Evolutionary conservation across 306 rosid genomes (phyloP).

Genomic region (Lagenaria siceraria): DNA sequence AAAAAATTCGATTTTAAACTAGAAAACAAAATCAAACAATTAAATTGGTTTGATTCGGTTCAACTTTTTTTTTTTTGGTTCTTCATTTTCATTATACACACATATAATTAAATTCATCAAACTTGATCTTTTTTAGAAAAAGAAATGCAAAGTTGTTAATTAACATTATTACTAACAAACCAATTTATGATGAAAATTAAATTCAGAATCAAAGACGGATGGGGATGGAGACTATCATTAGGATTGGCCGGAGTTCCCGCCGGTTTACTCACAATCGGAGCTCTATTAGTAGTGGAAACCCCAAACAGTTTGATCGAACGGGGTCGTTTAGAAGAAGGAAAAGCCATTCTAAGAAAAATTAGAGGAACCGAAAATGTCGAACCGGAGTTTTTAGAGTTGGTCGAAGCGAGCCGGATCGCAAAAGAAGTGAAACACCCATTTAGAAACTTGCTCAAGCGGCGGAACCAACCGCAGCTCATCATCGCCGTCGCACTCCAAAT

Average conservation of each 20-base stretch:
- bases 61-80: too few relatives aligned
- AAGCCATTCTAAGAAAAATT: slow-evolving; percentile 40
- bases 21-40: too few relatives aligned
- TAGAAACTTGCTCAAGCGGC: slow-evolving; percentile 45
- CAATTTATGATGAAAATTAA: not conserved
- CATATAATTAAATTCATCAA: too few relatives aligned
- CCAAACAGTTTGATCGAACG: slow-evolving; percentile 83
- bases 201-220: slow-evolving; percentile 58
- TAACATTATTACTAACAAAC: too few relatives aligned
- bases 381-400: slow-evolving; percentile 64
- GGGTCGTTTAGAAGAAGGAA: slow-evolving; percentile 74
- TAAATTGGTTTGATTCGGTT: too few relatives aligned
- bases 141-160: too few relatives aligned
- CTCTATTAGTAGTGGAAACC: slow-evolving; percentile 71
- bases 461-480: slow-evolving; percentile 61
- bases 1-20: too few relatives aligned
- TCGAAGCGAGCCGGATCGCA: slow-evolving; percentile 65
- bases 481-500: slow-evolving; percentile 66
- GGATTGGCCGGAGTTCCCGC: slow-evolving; percentile 85
- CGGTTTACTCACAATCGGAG: slow-evolving; percentile 52
- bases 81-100: too few relatives aligned
- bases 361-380: slow-evolving; percentile 64
- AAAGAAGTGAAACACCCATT: slow-evolving; percentile 66
- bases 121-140: too few relatives aligned
- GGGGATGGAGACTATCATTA: slow-evolving; percentile 92